Percentiles rank a stretch among this genome's conserved stretches.
Evolutionary conservation across 1,139 yeast species (phyloP).

Genomic region (Schwanniomyces etchellsii): DNA sequence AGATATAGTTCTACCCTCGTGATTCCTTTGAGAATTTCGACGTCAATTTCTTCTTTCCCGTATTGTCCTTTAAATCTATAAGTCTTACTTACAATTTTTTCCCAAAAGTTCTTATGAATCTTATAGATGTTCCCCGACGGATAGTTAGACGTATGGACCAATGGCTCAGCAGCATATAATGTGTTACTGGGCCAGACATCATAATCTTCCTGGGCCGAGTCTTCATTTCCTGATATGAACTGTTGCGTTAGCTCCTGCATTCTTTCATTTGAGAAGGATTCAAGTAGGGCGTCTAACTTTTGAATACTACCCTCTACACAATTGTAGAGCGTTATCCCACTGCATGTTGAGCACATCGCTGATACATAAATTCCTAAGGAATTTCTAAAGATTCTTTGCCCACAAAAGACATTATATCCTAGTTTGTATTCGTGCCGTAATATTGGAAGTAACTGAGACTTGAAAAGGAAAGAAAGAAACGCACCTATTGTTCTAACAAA

Average conservation of each 20-base stretch:
- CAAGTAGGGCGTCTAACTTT: slow-evolving; percentile 25
- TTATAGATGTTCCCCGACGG: slow-evolving; percentile 19
- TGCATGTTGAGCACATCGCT: slow-evolving; percentile 41
- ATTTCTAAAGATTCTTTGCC: slow-evolving; percentile 43
- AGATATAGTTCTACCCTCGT: too few species aligned
- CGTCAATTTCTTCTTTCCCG: slow-evolving; percentile 30
- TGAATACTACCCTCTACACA: slow-evolving; percentile 43
- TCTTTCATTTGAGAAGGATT: slow-evolving; percentile 18
- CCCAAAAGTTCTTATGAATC: slow-evolving; percentile 42
- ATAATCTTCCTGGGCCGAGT: slow-evolving; percentile 5
- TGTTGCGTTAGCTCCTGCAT: slow-evolving; percentile 31
- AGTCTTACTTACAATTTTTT: slow-evolving; percentile 38
- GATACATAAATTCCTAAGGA: slow-evolving; percentile 54
- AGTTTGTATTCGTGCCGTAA: slow-evolving; percentile 46
- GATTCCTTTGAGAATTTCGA: too few species aligned
- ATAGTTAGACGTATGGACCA: slow-evolving; percentile 20
- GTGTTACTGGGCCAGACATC: slow-evolving; percentile 15
- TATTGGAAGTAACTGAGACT: slow-evolving; percentile 11
- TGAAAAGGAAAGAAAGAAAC: slow-evolving; percentile 40
- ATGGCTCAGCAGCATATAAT: slow-evolving; percentile 17
- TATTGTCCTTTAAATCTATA: slow-evolving; percentile 27
- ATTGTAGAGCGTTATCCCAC: slow-evolving; percentile 28
- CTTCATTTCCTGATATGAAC: slow-evolving; percentile 22
- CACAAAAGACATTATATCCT: slow-evolving; percentile 45
- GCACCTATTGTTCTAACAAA: slow-evolving; percentile 31